Percentiles rank a stretch among this genome's conserved stretches.
Evolutionary conservation across 2,329 filamentous ascomycete species (phyloP).

Genomic region (Dothideomycetes sp.): DNA sequence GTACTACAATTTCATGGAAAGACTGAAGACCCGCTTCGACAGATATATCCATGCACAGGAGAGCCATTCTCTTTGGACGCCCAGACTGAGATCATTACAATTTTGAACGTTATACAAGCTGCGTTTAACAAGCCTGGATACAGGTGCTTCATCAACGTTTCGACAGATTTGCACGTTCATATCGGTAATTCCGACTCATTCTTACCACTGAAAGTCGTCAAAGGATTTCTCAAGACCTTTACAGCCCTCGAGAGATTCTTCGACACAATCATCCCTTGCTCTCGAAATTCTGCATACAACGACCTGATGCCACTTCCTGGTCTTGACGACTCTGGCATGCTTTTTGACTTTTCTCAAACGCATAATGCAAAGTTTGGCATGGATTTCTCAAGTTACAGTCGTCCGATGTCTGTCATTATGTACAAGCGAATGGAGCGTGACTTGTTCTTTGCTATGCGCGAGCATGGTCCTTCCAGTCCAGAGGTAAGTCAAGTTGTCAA

Average conservation of each 20-base stretch:
- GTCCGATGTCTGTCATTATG: too few relatives aligned
- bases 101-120: background rate
- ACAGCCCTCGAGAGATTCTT: conserved; percentile 4
- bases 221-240: conserved; percentile 1
- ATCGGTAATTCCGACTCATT: background rate
- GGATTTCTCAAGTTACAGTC: too few relatives aligned
- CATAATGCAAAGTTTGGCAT: too few relatives aligned
- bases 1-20: conserved; percentile 2
- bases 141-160: background rate
- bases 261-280: background rate
- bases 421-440: too few relatives aligned
- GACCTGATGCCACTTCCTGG: background rate
- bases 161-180: conserved; percentile 3
- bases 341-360: too few relatives aligned
- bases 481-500: background rate
- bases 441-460: too few relatives aligned
- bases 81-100: background rate
- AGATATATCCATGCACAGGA: background rate
- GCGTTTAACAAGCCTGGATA: background rate
- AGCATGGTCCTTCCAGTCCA: background rate
- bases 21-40: background rate
- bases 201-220: background rate
- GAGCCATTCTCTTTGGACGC: background rate
- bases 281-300: background rate
- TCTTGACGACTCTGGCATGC: too few relatives aligned